Base-by-base conservation (phyloP, 176 grass and related monocot genomes). In the Aegilops speltoides region DNA sequence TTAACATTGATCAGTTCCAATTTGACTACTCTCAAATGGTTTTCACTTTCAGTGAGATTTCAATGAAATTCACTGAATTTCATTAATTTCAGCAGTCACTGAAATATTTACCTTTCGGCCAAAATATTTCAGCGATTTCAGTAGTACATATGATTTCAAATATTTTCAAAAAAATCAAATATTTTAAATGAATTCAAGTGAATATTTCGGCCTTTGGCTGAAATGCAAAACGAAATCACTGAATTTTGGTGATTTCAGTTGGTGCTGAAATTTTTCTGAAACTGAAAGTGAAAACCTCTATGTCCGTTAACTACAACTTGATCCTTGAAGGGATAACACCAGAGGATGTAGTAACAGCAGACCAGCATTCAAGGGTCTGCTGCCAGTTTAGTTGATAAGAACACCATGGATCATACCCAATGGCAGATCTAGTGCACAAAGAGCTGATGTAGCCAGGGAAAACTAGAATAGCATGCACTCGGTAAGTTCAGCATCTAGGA, bases 371-470 rank as follows among this genome's bases (percentile, higher is more conserved):
- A 46, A 10, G 32, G 6, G 6, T 38, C 48, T n/a, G 17, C 31
- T 70, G 45, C 45, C 52, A n/a, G 64, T 17, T 68, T 59, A 59
- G 54, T 59, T 59, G 54, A 59, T 59, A 64, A 68, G 38, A 28
- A 25, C 73, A 70, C 29, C 65, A 80, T 34, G 26, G 8, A 70
- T 68, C 34, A 62, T 46, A 64, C 6, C 6, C 20, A 70, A 28
- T 11, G 5, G 16, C 50, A 28, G 48, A 79, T 64, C 66, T 48
- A 78, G 45, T 52, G 28, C 10, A 50, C 26, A 26, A 32, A 3
- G 29, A 78, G 22, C 77, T 40, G 48, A 69, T 79, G 59, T 38
- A 79, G 66, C 56, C 16, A 15, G n/a, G 60, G 64, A n/a, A 86
- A 69, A 12, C 62, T 12, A 86, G 65, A 33, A 72, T 50, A 37